These are phyloP conservation scores for Trametes hirsuta DNA, from an alignment of 1,284 basidiomycete species.

Conservation along the genomic window DNA sequence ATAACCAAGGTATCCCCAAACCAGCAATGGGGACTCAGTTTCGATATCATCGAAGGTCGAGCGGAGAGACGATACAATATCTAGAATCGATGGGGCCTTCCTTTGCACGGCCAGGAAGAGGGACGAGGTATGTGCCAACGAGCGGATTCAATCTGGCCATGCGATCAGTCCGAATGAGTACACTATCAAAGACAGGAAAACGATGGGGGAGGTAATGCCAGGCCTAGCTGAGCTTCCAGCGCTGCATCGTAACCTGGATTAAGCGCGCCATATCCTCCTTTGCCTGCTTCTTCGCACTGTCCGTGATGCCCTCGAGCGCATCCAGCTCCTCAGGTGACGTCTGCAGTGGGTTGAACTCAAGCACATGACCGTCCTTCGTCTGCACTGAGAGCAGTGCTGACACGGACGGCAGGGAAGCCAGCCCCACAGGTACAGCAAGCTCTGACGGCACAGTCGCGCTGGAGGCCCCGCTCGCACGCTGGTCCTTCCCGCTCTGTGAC, in stretches of 20 bases:
- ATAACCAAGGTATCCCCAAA: no score
- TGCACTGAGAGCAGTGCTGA: conserved; percentile 60
- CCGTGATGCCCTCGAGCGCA: conserved; percentile 72
- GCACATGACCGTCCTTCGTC: conserved; percentile 71
- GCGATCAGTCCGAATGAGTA: not conserved
- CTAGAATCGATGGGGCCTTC: no score
- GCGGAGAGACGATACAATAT: no score
- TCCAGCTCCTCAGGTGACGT: conserved; percentile 72
- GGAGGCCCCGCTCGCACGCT: conserved; percentile 38
- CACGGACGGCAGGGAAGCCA: conserved; percentile 18
- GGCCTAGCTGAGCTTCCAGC: conserved; percentile 60
- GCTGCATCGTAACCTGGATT: conserved; percentile 68
- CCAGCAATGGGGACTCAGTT: no score
- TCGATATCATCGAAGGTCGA: no score
- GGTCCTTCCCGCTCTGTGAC: conserved; percentile 46
- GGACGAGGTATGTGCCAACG: no score
- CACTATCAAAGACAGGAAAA: not conserved
- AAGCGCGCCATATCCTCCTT: conserved; percentile 72
- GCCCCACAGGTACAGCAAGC: conserved; percentile 27
- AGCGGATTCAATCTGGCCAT: not conserved
- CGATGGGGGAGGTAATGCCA: not conserved
- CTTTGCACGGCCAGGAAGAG: no score
- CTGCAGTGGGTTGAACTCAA: conserved; percentile 79
- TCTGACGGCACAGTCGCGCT: conserved; percentile 8
- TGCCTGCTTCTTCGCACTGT: conserved; percentile 80